A percentile compares a stretch with the other conserved stretches of the same genome.
These are phyloP conservation scores for Parastagonospora nodorum DNA, from an alignment of 2,329 filamentous ascomycete species.

Conservation along the genomic window DNA sequence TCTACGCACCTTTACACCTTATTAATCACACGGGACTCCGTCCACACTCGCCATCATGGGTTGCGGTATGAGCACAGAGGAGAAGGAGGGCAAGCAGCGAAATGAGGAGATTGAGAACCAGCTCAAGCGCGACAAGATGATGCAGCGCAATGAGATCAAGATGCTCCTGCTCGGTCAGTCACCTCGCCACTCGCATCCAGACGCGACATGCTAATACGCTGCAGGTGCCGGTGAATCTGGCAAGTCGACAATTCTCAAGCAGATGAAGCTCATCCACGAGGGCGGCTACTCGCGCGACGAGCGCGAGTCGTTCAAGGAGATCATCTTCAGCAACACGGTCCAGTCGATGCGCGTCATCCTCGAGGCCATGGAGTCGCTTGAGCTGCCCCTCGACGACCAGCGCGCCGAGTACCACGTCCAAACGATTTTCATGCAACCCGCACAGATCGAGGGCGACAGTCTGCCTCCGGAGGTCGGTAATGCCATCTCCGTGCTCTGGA, in stretches of 20 bases:
- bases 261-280: slow-evolving; percentile 99
- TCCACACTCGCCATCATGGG: slow-evolving; percentile 73
- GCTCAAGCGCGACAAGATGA: slow-evolving; percentile 97
- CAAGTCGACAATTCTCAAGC: slow-evolving; percentile 92
- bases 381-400: slow-evolving; percentile 85
- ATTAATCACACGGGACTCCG: slow-evolving; percentile 26
- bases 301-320: slow-evolving; percentile 72
- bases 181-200: slow-evolving; percentile 11
- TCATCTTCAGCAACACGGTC: slow-evolving; percentile 74
- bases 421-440: slow-evolving; percentile 98
- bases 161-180: slow-evolving; percentile 94
- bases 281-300: slow-evolving; percentile 95
- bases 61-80: slow-evolving; percentile 99
- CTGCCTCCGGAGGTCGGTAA: slow-evolving; percentile 92
- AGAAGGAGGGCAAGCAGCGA: slow-evolving; percentile 99
- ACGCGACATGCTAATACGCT: slow-evolving; percentile 34
- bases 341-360: slow-evolving; percentile 73
- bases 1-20: slow-evolving; percentile 28
- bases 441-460: slow-evolving; percentile 93
- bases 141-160: slow-evolving; percentile 99
- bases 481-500: slow-evolving; percentile 91
- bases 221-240: slow-evolving; percentile 96
- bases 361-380: slow-evolving; percentile 71
- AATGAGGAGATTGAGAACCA: slow-evolving; percentile 99
- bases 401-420: slow-evolving; percentile 96